Percentiles rank a stretch among this genome's conserved stretches.
Evolutionary conservation across 495 filamentous ascomycete genomes (phyloP).

Genomic region (Aspergillus incahuasiensis): DNA sequence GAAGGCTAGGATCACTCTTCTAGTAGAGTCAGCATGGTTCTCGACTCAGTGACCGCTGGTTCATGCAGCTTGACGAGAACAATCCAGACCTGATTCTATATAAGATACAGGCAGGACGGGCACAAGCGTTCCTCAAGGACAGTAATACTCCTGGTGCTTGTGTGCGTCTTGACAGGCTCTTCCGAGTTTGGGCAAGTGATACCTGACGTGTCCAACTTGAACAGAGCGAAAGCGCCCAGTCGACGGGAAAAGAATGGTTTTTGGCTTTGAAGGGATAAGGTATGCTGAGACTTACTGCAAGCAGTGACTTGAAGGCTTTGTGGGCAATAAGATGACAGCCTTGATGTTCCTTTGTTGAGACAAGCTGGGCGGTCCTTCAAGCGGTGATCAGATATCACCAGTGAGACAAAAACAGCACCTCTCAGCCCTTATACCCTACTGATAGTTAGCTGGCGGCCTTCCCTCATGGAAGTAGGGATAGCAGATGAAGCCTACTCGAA

Average conservation of each 20-base stretch:
- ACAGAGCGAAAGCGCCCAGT: not conserved
- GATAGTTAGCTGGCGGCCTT: not conserved
- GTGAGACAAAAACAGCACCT: not conserved
- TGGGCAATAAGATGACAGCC: not conserved
- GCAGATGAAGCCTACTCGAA: not conserved
- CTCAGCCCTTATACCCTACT: not conserved
- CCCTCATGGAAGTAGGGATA: not conserved
- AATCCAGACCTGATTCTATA: not conserved
- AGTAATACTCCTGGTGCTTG: too few species aligned
- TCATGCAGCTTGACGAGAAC: not conserved
- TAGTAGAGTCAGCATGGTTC: not conserved
- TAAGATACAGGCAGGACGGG: not conserved
- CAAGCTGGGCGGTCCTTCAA: not conserved
- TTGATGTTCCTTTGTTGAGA: slow-evolving; percentile 4
- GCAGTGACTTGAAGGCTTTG: not conserved
- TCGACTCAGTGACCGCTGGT: not conserved
- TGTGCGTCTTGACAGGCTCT: not conserved
- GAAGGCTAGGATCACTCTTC: not conserved
- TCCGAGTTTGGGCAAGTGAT: not conserved
- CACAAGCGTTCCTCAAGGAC: too few species aligned
- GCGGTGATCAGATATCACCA: not conserved
- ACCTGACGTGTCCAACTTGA: not conserved
- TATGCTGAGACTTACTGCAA: not conserved
- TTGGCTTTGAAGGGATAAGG: not conserved
- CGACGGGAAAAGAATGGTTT: not conserved